Conservation (phyloP, 805 yeast genomes). For the Schizosaccharomyces octosporus region DNA sequence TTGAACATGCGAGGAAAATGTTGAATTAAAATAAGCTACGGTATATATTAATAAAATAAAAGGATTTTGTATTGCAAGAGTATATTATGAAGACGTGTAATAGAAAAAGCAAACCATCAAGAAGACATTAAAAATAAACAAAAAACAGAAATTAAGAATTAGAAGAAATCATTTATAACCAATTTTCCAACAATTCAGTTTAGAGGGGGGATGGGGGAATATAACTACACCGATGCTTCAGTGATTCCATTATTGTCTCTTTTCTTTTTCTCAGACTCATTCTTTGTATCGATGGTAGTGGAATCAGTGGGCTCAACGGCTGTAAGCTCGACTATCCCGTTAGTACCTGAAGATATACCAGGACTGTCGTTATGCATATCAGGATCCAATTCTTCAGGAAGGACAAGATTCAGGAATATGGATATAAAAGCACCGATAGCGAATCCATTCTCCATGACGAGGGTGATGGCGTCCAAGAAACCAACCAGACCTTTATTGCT, state of each 20-base stretch:
- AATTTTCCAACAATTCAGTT: too few species aligned
- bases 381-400: constrained; percentile 25
- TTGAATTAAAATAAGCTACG: too few species aligned
- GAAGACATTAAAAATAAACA: too few species aligned
- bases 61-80: too few species aligned
- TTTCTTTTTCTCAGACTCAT: not conserved
- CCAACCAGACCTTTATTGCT: constrained; percentile 31
- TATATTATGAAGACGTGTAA: too few species aligned
- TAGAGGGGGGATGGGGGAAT: too few species aligned
- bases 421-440: constrained; percentile 47
- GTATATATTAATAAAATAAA: too few species aligned
- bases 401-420: constrained; percentile 31
- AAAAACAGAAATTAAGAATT: too few species aligned
- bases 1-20: too few species aligned
- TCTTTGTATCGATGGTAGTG: not conserved
- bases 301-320: not conserved
- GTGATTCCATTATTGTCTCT: not conserved
- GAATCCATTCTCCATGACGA: constrained; percentile 50
- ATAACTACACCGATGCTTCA: too few species aligned
- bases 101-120: too few species aligned
- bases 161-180: too few species aligned
- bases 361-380: not conserved
- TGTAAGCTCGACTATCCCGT: not conserved
- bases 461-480: constrained; percentile 38
- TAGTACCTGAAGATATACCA: not conserved